Evolutionary conservation across 352 stramenopile species (phyloP).

Genomic region (Porosira glacialis): DNA sequence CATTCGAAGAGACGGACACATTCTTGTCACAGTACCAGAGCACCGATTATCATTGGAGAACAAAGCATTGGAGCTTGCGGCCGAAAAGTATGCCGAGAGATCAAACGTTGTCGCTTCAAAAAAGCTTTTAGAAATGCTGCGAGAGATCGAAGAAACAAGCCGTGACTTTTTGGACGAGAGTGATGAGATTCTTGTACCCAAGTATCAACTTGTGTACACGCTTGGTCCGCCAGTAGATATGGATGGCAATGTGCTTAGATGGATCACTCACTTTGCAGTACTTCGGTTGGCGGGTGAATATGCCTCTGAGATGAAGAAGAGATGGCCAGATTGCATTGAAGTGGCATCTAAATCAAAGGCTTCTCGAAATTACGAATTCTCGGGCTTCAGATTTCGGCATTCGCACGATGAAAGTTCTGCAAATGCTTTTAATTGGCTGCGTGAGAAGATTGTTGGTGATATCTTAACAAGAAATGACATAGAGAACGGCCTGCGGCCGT

Average conservation of each 20-base stretch:
- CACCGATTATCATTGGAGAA: slow-evolving; percentile 18
- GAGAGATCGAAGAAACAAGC: not conserved
- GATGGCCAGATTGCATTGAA: not conserved
- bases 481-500: not conserved
- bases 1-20: not conserved
- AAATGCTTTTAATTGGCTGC: too few relatives aligned
- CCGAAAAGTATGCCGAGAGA: not conserved
- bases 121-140: not conserved
- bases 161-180: slow-evolving; percentile 14
- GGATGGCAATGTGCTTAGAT: slow-evolving; percentile 7
- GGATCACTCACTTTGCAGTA: not conserved
- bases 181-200: slow-evolving; percentile 5
- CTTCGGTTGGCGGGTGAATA: slow-evolving; percentile 1
- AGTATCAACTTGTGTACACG: slow-evolving; percentile 18
- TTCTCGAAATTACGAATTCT: too few relatives aligned
- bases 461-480: too few relatives aligned
- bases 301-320: not conserved
- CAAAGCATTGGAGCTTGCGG: slow-evolving; percentile 13
- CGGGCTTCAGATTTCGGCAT: too few relatives aligned
- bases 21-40: slow-evolving; percentile 14
- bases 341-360: too few relatives aligned
- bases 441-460: too few relatives aligned
- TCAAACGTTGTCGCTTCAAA: not conserved
- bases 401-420: too few relatives aligned
- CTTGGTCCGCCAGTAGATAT: slow-evolving; percentile 9